Conservation (phyloP, 2,329 filamentous ascomycete genomes). For the Aspergillus tubingensis region DNA sequence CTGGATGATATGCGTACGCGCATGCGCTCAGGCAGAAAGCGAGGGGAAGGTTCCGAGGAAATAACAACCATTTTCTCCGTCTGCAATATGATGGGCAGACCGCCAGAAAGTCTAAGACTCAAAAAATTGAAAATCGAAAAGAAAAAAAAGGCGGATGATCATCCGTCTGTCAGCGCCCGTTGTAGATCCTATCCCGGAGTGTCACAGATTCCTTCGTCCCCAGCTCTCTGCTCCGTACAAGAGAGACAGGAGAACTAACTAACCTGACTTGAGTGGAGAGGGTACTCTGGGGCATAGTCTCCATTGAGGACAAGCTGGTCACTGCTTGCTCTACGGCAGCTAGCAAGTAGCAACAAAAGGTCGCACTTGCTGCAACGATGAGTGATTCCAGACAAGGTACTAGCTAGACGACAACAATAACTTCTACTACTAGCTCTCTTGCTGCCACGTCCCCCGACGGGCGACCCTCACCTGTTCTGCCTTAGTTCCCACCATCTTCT, state of each 20-base stretch:
- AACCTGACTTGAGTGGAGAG: neutral
- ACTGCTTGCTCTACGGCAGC: neutral
- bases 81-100: slow-evolving; percentile 1
- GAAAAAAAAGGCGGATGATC: slow-evolving; percentile 11
- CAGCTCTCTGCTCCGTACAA: neutral
- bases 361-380: neutral
- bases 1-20: neutral
- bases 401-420: no score
- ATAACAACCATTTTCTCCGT: slow-evolving; percentile 11
- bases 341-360: neutral
- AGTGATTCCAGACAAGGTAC: neutral
- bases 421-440: no score
- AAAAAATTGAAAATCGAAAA: no score
- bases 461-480: neutral
- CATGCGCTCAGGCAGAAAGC: neutral
- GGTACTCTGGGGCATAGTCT: neutral
- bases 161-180: slow-evolving; percentile 7
- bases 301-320: neutral
- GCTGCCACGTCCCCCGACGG: neutral
- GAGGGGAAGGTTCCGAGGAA: slow-evolving; percentile 12
- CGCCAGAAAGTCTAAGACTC: neutral
- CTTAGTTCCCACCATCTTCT: neutral
- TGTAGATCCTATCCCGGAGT: slow-evolving; percentile 1
- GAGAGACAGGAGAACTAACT: no score
- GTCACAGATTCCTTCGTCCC: neutral